phyloP scores from a whole-genome alignment of 1,284 basidiomycete species.

The Cryptococcus hybrid region DNA sequence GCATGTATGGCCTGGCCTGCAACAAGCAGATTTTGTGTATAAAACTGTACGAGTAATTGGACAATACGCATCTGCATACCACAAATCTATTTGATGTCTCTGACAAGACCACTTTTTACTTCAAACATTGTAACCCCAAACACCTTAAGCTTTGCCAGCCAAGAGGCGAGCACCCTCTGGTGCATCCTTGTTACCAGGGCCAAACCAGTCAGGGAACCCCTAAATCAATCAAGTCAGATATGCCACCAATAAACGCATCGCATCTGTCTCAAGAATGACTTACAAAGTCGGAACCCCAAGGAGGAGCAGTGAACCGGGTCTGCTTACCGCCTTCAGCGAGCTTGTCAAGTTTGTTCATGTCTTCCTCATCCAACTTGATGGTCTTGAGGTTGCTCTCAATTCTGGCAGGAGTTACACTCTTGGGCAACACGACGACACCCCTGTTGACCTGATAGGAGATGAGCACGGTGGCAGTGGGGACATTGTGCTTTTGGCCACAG shows the following conservation, averaged over 20 bases:
- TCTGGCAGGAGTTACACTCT: conserved; percentile 70
- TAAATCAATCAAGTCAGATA: background rate
- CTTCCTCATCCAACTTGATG: conserved; percentile 57
- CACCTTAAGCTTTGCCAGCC: conserved; percentile 20
- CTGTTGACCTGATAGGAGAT: conserved; percentile 47
- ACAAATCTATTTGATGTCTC: too few relatives aligned
- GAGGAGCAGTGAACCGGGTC: conserved; percentile 52
- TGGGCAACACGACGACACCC: conserved; percentile 65
- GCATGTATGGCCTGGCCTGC: too few relatives aligned
- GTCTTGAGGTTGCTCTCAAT: conserved; percentile 43
- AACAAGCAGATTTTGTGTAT: too few relatives aligned
- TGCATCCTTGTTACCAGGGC: conserved; percentile 43
- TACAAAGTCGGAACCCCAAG: conserved; percentile 45
- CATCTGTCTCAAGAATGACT: background rate
- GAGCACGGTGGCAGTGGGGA: conserved; percentile 58
- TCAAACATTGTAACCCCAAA: conserved; percentile 2
- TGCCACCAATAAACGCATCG: background rate
- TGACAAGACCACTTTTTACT: background rate
- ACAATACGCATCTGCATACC: too few relatives aligned
- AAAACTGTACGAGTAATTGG: too few relatives aligned
- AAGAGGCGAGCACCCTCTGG: conserved; percentile 38
- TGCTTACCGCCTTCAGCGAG: conserved; percentile 67
- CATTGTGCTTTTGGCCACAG: conserved; percentile 63
- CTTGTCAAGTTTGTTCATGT: conserved; percentile 63
- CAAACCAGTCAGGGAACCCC: conserved; percentile 46